Base-by-base conservation (phyloP, 768 basidiomycete genomes). In the Leccinum arenicola region DNA sequence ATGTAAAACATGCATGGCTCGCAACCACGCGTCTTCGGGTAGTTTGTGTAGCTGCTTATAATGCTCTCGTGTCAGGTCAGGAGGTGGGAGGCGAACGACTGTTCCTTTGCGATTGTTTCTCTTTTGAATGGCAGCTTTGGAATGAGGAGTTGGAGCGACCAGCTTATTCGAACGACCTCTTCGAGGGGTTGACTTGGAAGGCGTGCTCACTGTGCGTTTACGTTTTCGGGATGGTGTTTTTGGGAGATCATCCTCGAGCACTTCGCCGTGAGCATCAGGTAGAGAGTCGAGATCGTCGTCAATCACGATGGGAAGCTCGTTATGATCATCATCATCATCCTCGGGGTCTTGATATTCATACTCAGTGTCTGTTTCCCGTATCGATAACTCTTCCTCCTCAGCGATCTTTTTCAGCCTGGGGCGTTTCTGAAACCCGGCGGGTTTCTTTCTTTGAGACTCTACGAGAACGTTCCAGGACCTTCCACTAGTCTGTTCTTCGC, bases 1-100 rank as follows among this genome's bases (percentile, higher is more conserved):
- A 70, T 98, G 97, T 51, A 98, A 72, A 12, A 93, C 84, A 69
- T 94, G 88, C 86, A 96, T 91, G 6, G 93, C 89, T 9, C 93
- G 82, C 55, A 94, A 72, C 85, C 91, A 96, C 3, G 93, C 86
- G 66, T 95, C 89, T 40, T 79, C 70, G 3, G 89, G 86, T 3
- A 92, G 72, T 61, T 81, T 82, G 25, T 76, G 77, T 68, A 82
- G 62, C 19, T 65, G 73, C 65, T 76, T 78, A 61, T 70, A 70
- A 61, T 73, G 61, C 52, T 75, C 74, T 61, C 70, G 72, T 19
- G 73, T 69, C 17, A 70, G 61, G 54, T 75, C 75, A 2, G 73
- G 73, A 15, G 73, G 66, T 48, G 73, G 73, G 64, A 78, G 68
- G 53, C 73, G 73, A 51, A 75, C 62, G 59, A 62, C 56, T 64